These are phyloP conservation scores for Tephrocybe sp. DNA, from an alignment of 768 basidiomycete species.

Conservation along the genomic window DNA sequence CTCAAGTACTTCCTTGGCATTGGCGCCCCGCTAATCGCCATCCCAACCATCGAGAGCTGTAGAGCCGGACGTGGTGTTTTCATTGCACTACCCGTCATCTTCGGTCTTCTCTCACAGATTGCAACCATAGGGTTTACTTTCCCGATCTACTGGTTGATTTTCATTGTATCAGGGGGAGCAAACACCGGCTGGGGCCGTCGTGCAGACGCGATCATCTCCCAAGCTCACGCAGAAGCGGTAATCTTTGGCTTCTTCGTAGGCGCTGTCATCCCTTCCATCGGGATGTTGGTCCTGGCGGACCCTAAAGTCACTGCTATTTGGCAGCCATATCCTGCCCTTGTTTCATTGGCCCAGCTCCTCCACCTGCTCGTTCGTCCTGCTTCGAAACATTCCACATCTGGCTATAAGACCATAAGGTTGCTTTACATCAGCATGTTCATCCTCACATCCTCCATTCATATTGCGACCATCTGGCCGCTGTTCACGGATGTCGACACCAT, in stretches of 20 bases:
- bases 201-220: conserved; percentile 29
- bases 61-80: conserved; percentile 33
- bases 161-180: conserved; percentile 39
- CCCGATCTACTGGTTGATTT: conserved; percentile 48
- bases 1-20: conserved; percentile 38
- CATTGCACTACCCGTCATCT: conserved; percentile 40
- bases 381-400: conserved; percentile 31
- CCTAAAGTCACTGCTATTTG: conserved; percentile 49
- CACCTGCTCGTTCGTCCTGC: conserved; percentile 43
- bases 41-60: conserved; percentile 45
- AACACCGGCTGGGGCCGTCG: conserved; percentile 19
- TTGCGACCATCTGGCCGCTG: conserved; percentile 38
- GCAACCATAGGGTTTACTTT: conserved; percentile 41
- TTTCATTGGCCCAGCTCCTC: conserved; percentile 36
- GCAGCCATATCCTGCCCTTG: conserved; percentile 52
- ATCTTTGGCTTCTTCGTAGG: conserved; percentile 49
- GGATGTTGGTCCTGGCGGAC: conserved; percentile 42
- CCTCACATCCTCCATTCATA: conserved; percentile 40
- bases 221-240: conserved; percentile 50
- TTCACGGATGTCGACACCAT: conserved; percentile 29
- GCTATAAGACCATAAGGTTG: conserved; percentile 33
- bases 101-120: conserved; percentile 41
- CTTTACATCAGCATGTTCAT: conserved; percentile 43
- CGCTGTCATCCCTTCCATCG: conserved; percentile 43
- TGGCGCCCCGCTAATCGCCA: conserved; percentile 34